Base-by-base conservation (phyloP, 345 rosid species). In the rapeseed (Brassica napus) region DNA sequence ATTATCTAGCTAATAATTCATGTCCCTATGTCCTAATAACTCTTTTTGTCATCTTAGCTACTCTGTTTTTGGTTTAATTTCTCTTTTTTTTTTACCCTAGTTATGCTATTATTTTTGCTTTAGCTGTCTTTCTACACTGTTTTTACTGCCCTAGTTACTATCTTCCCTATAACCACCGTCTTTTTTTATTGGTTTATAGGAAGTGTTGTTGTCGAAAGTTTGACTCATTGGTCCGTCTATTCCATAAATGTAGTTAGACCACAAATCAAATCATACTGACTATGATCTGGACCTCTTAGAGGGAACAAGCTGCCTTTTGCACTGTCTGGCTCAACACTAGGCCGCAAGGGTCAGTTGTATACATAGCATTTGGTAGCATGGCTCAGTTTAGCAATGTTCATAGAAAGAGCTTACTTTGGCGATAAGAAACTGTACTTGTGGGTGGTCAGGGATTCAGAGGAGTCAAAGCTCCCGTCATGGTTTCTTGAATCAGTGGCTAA, bases 331-430 rank as follows among this genome's bases (percentile, higher is more conserved):
- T 90, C 16, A 78, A 55, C 73, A 15, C 55, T 2, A 90, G 81
- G 83, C 85, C 86, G 42, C 26, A 82, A 30, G 60, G 79, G 2
- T 90, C 92, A 0, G 92, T 88, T 12, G 83, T 92, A 1, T 88
- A 83, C 9, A 79, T 83, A 10, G 85, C 94, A 4, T 92, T 90
- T 55, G 97, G 97, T 5, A 88, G 93, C 89, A 63, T 89, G 81
- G 79, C n/a, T 4, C 16, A 68, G 16, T 64, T 87, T 35, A 73
- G 82, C 75, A 64, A 23, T 6, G 32, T 65, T 15, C 92, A 87
- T 55, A 88, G 86, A 77, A 79, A 57, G 91, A 92, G 72, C 63
- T 92, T 4, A 84, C 92, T 24, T 79, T 68, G 42, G 93, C 82
- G 0, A 11, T 87, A 58, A 78, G 60, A 34, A 77, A 75, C 54